Evolutionary conservation across 768 basidiomycete genomes (phyloP).

Genomic region (Gloeopeniophorella convolvens): DNA sequence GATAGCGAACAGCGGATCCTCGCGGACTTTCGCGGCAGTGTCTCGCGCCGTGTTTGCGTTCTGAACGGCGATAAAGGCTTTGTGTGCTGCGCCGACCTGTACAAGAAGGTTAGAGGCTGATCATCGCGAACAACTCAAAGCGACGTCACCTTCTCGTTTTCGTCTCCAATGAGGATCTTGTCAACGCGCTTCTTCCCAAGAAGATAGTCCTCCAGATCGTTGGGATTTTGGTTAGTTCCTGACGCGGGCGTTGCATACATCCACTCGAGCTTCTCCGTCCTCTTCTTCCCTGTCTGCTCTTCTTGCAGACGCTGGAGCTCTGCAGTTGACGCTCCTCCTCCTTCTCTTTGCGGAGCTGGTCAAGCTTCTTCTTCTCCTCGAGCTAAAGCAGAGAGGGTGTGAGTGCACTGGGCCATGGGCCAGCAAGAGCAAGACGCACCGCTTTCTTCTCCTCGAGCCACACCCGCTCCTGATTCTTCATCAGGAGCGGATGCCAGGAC

Average conservation of each 20-base stretch:
- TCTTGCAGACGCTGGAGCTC: conserved; percentile 92
- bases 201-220: conserved; percentile 93
- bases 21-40: conserved; percentile 87
- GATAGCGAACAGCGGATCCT: conserved; percentile 95
- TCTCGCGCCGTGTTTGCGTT: conserved; percentile 90
- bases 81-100: conserved; percentile 79
- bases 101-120: conserved; percentile 11
- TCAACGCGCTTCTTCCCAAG: conserved; percentile 98
- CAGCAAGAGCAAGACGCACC: conserved; percentile 39
- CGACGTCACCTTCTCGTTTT: conserved; percentile 72
- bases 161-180: conserved; percentile 87
- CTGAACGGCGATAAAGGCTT: conserved; percentile 90
- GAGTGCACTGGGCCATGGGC: not conserved
- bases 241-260: conserved; percentile 98
- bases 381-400: conserved; percentile 44
- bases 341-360: conserved; percentile 94
- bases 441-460: conserved; percentile 99
- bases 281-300: conserved; percentile 90
- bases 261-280: conserved; percentile 95
- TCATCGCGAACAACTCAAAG: conserved; percentile 7
- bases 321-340: conserved; percentile 97
- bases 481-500: conserved; percentile 97
- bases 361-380: conserved; percentile 97
- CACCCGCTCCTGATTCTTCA: conserved; percentile 98
- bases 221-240: conserved; percentile 78